These are phyloP conservation scores for Paracorniculantispora psalliotae DNA, from an alignment of 2,329 filamentous ascomycete species.

Conservation along the genomic window DNA sequence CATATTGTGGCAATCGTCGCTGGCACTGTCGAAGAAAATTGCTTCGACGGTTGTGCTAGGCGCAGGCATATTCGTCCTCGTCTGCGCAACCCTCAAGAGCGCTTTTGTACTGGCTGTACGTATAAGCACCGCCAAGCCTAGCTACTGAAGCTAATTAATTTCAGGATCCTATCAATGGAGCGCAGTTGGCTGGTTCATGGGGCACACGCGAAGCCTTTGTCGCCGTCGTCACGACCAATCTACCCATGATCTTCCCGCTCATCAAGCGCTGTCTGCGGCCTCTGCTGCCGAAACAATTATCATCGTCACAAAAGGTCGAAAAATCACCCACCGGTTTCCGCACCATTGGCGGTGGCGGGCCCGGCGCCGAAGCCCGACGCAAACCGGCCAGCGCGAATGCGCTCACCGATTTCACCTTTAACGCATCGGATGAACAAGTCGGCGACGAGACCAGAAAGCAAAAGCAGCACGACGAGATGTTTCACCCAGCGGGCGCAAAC, in stretches of 20 bases:
- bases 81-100: conserved; percentile 33
- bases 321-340: conserved; percentile 14
- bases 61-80: conserved; percentile 35
- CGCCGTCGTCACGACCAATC: conserved; percentile 38
- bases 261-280: conserved; percentile 35
- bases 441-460: background rate
- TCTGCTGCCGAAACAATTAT: conserved; percentile 18
- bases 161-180: conserved; percentile 36
- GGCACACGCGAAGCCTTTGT: conserved; percentile 40
- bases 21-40: conserved; percentile 33
- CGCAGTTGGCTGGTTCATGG: conserved; percentile 37
- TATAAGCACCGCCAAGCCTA: background rate
- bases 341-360: conserved; percentile 16
- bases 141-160: background rate
- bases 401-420: background rate
- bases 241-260: conserved; percentile 42
- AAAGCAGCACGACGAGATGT: background rate
- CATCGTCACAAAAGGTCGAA: conserved; percentile 1
- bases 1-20: conserved; percentile 38
- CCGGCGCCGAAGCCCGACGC: background rate
- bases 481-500: background rate
- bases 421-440: background rate
- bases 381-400: background rate
- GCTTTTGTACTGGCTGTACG: conserved; percentile 33
- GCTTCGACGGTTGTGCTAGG: conserved; percentile 33